These are phyloP conservation scores for Bjerkandera adusta DNA, from an alignment of 1,284 basidiomycete species.

Conservation along the genomic window DNA sequence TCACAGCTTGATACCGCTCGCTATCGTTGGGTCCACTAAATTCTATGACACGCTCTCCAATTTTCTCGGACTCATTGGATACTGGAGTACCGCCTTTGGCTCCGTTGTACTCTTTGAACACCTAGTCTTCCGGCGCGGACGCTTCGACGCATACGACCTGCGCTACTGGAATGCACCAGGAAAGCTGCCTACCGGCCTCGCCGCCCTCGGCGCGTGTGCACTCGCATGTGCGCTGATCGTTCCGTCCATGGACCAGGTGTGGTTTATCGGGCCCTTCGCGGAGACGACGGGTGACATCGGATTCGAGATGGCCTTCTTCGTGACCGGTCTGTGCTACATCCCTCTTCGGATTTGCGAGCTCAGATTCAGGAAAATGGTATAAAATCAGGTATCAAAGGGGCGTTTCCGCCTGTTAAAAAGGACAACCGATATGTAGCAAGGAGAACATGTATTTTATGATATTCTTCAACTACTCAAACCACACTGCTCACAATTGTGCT, in stretches of 20 bases:
- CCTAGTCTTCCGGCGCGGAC: slow-evolving; percentile 52
- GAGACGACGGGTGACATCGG: slow-evolving; percentile 70
- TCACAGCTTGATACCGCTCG: slow-evolving; percentile 46
- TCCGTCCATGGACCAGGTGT: slow-evolving; percentile 69
- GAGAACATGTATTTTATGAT: too few species aligned
- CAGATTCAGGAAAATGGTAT: slow-evolving; percentile 25
- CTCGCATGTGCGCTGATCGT: slow-evolving; percentile 58
- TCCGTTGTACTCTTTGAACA: slow-evolving; percentile 66
- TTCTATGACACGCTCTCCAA: slow-evolving; percentile 67
- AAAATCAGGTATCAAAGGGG: too few species aligned
- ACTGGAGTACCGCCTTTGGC: slow-evolving; percentile 63
- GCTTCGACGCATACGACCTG: slow-evolving; percentile 50
- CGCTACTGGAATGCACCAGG: slow-evolving; percentile 52
- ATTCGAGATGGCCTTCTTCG: slow-evolving; percentile 67
- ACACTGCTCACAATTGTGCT: too few species aligned
- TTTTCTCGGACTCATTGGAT: slow-evolving; percentile 76
- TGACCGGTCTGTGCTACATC: slow-evolving; percentile 53
- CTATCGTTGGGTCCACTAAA: slow-evolving; percentile 65
- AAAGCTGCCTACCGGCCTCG: slow-evolving; percentile 60
- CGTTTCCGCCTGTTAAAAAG: too few species aligned
- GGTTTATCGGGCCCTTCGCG: slow-evolving; percentile 75
- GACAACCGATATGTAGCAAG: too few species aligned
- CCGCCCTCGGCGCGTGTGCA: slow-evolving; percentile 53
- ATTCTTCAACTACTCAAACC: too few species aligned
- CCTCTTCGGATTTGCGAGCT: slow-evolving; percentile 48